Conservation (phyloP, 2,329 filamentous ascomycete species). For the Cucurbitaria berberidis region DNA sequence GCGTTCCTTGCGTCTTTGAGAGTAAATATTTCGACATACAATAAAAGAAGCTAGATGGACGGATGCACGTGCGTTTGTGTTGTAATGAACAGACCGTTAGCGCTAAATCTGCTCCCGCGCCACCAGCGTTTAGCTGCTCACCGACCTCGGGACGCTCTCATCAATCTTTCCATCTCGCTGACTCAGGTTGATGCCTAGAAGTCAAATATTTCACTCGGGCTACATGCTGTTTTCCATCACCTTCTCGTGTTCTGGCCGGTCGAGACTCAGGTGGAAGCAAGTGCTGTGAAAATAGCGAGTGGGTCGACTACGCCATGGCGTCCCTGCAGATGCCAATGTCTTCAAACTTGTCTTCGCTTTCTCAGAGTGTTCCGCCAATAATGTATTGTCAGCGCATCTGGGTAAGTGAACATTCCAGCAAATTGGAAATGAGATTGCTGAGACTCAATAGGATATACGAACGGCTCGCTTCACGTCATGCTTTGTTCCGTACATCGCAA, state of each 20-base stretch:
- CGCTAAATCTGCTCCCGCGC: not conserved
- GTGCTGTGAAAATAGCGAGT: slow-evolving; percentile 19
- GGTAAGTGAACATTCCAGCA: slow-evolving; percentile 18
- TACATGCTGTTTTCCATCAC: slow-evolving; percentile 23
- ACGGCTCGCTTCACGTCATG: slow-evolving; percentile 50
- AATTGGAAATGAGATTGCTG: slow-evolving; percentile 4
- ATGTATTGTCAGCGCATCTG: slow-evolving; percentile 37
- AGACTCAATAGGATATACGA: slow-evolving; percentile 38
- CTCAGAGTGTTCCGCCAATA: slow-evolving; percentile 23
- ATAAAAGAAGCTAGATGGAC: not conserved
- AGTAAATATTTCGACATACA: no score
- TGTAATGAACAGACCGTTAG: not conserved
- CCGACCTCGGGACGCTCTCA: not conserved
- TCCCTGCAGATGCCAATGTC: slow-evolving; percentile 32
- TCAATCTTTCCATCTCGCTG: not conserved
- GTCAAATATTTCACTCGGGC: not conserved
- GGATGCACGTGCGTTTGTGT: not conserved
- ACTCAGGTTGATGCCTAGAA: slow-evolving; percentile 13
- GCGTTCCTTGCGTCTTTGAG: no score
- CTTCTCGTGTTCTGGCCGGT: slow-evolving; percentile 17
- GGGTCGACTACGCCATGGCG: slow-evolving; percentile 24
- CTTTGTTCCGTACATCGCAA: slow-evolving; percentile 49
- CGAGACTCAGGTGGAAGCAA: slow-evolving; percentile 30
- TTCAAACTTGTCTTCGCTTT: slow-evolving; percentile 3
- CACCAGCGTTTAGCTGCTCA: not conserved